Percentiles rank a stretch among this genome's conserved stretches.
phyloP scores from a whole-genome alignment of 192 early-diverging fungal genomes.

The Gigaspora rosea region DNA sequence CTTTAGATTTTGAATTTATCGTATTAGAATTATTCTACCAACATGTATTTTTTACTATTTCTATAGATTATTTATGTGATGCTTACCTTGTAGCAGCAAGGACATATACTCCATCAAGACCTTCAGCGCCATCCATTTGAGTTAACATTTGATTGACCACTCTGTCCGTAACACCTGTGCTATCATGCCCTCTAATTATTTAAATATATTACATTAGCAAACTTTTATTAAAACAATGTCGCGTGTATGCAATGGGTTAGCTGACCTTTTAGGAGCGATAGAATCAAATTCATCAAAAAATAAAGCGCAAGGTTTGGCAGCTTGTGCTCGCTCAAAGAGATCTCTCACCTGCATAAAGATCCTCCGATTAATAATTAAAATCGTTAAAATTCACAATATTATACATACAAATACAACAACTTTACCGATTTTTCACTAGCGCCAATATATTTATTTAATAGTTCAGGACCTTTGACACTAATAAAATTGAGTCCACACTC shows the following conservation, averaged over 20 bases:
- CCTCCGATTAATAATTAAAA: neutral
- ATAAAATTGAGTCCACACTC: slow-evolving; percentile 98
- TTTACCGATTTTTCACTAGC: slow-evolving; percentile 89
- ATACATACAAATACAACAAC: no score
- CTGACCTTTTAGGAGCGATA: slow-evolving; percentile 86
- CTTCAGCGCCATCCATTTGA: slow-evolving; percentile 98
- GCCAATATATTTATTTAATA: slow-evolving; percentile 99
- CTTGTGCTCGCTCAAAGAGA: slow-evolving; percentile 90
- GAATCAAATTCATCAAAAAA: slow-evolving; percentile 99
- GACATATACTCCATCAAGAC: slow-evolving; percentile 93
- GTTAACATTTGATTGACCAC: slow-evolving; percentile 99
- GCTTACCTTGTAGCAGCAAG: slow-evolving; percentile 83
- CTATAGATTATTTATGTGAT: neutral
- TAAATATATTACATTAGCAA: neutral
- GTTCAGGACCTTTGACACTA: slow-evolving; percentile 94
- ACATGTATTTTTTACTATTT: no score
- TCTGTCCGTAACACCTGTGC: slow-evolving; percentile 97
- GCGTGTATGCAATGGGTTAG: neutral
- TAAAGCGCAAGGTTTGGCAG: slow-evolving; percentile 91
- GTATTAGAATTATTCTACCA: neutral
- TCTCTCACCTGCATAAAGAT: slow-evolving; percentile 65
- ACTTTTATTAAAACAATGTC: neutral
- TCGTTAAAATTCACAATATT: no score
- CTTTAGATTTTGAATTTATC: slow-evolving; percentile 36
- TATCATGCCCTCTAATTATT: slow-evolving; percentile 84